phyloP scores from a whole-genome alignment of 2,329 filamentous ascomycete species.

The Hypoxylon sp. region DNA sequence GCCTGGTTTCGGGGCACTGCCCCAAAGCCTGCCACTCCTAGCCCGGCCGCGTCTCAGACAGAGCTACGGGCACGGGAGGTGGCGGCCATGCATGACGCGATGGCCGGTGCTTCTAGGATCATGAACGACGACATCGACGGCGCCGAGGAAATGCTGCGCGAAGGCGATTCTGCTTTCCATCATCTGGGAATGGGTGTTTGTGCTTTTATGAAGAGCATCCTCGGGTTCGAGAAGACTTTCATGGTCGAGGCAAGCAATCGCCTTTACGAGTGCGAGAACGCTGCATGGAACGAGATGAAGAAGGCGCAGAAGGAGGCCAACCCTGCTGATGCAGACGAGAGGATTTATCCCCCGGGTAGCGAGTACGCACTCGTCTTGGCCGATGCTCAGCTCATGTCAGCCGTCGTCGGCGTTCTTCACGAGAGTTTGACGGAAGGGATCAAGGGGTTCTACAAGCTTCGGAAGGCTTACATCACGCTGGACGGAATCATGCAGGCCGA shows the following conservation, averaged over 20 bases:
- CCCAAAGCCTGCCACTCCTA: constrained; percentile 46
- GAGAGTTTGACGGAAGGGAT: constrained; percentile 92
- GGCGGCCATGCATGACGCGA: constrained; percentile 65
- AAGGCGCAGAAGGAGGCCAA: constrained; percentile 71
- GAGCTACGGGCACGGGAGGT: constrained; percentile 55
- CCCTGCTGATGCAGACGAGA: constrained; percentile 45
- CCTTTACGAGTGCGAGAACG: constrained; percentile 77
- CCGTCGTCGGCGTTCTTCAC: constrained; percentile 87
- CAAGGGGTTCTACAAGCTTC: constrained; percentile 89
- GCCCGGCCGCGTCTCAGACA: constrained; percentile 44
- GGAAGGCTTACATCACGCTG: constrained; percentile 86
- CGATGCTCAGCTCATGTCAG: constrained; percentile 87
- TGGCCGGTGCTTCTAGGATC: constrained; percentile 73
- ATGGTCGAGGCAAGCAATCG: constrained; percentile 82
- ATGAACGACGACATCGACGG: constrained; percentile 90
- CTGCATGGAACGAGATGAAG: constrained; percentile 78
- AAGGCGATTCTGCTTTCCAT: constrained; percentile 86
- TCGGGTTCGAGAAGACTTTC: constrained; percentile 91
- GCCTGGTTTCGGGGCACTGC: constrained; percentile 60
- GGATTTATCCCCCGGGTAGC: constrained; percentile 80
- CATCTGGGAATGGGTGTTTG: constrained; percentile 82
- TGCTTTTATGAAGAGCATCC: constrained; percentile 82
- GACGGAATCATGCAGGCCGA: constrained; percentile 82
- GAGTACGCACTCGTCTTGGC: constrained; percentile 88
- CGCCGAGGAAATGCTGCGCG: constrained; percentile 76